Evolutionary conservation across 768 basidiomycete genomes (phyloP).

Genomic region (Terana coerulea): DNA sequence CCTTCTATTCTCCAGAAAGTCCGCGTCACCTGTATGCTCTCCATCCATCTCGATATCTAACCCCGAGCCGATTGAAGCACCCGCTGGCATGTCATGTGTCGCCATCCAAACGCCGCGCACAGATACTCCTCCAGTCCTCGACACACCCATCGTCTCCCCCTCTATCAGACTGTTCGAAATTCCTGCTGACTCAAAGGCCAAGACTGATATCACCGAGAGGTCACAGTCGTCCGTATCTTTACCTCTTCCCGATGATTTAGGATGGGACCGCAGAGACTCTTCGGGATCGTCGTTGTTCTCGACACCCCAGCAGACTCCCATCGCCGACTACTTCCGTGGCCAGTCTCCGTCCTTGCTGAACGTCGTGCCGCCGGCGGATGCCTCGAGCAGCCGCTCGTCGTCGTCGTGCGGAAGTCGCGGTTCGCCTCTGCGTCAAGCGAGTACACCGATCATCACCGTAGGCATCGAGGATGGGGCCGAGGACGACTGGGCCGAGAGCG

Average conservation of each 20-base stretch:
- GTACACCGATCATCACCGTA: conserved; percentile 41
- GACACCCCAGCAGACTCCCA: conserved; percentile 25
- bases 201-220: background rate
- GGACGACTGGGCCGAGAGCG: conserved; percentile 73
- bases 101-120: conserved; percentile 4
- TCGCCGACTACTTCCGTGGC: conserved; percentile 23
- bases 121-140: conserved; percentile 21
- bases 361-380: conserved; percentile 12
- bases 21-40: conserved; percentile 42
- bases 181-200: background rate
- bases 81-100: background rate
- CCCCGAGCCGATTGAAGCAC: background rate
- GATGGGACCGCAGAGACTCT: conserved; percentile 13
- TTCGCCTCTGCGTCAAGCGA: conserved; percentile 33
- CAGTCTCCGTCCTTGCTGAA: conserved; percentile 19
- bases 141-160: conserved; percentile 24
- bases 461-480: conserved; percentile 39
- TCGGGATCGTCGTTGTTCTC: conserved; percentile 25
- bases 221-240: conserved; percentile 1
- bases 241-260: background rate
- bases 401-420: background rate
- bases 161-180: conserved; percentile 22
- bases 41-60: conserved; percentile 23
- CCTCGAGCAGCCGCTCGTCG: background rate
- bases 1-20: conserved; percentile 64